Evolutionary conservation across 768 basidiomycete species (phyloP).

Genomic region (Suillus discolor): DNA sequence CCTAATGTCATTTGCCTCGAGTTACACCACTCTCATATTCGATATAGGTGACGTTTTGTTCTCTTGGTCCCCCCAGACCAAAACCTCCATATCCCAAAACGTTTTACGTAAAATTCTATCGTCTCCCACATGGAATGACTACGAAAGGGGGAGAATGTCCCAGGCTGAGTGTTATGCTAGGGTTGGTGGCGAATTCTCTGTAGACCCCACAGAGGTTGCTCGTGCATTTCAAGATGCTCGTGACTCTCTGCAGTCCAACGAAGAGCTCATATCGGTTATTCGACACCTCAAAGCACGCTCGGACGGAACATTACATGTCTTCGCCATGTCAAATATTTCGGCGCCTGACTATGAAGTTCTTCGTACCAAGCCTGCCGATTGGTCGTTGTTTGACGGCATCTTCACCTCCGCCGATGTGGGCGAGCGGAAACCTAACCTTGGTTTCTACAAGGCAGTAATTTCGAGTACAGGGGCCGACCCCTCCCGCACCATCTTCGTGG

Average conservation of each 20-base stretch:
- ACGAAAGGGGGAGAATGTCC: constrained; percentile 49
- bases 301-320: constrained; percentile 40
- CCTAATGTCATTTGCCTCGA: constrained; percentile 4
- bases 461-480: constrained; percentile 47
- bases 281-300: constrained; percentile 45
- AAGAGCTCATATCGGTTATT: constrained; percentile 48
- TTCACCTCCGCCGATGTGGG: constrained; percentile 55
- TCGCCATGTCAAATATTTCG: constrained; percentile 65
- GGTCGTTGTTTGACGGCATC: constrained; percentile 49
- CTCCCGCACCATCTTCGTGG: constrained; percentile 52
- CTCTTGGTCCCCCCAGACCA: constrained; percentile 51
- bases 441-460: constrained; percentile 54
- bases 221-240: constrained; percentile 50
- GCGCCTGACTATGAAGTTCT: constrained; percentile 51
- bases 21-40: constrained; percentile 44
- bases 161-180: constrained; percentile 47
- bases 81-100: constrained; percentile 44
- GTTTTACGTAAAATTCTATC: constrained; percentile 44
- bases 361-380: constrained; percentile 47
- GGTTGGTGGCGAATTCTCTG: constrained; percentile 42
- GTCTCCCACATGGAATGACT: constrained; percentile 53
- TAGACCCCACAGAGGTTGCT: constrained; percentile 42
- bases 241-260: constrained; percentile 47
- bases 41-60: constrained; percentile 62
- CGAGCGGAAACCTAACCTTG: constrained; percentile 58